These are phyloP conservation scores for Achaetomium macrosporum DNA, from an alignment of 2,329 filamentous ascomycete species.

Conservation along the genomic window DNA sequence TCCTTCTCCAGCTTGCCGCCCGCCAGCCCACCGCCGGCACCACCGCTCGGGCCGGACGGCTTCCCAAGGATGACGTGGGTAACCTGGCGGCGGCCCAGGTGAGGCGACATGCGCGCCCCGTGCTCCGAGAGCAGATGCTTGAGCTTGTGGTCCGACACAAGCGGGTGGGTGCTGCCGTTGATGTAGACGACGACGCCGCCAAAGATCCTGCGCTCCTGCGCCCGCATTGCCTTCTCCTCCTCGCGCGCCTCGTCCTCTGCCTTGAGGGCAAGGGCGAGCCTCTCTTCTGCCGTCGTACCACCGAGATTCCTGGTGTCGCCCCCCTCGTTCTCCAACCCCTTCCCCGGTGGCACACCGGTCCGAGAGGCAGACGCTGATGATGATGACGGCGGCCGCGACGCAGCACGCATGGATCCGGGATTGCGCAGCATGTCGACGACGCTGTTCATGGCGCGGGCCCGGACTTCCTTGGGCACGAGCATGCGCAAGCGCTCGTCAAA, in stretches of 20 bases:
- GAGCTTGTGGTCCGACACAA: slow-evolving; percentile 78
- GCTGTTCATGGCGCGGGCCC: slow-evolving; percentile 36
- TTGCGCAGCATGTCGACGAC: slow-evolving; percentile 50
- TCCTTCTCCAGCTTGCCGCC: slow-evolving; percentile 77
- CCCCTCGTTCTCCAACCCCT: neutral
- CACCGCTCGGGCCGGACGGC: slow-evolving; percentile 42
- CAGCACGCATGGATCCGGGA: slow-evolving; percentile 38
- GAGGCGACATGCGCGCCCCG: slow-evolving; percentile 65
- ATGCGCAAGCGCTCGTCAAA: slow-evolving; percentile 42
- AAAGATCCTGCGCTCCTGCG: slow-evolving; percentile 50
- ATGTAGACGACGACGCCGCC: slow-evolving; percentile 70
- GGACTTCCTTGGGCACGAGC: slow-evolving; percentile 39
- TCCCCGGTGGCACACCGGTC: neutral
- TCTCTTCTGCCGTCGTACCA: slow-evolving; percentile 3
- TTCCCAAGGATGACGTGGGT: slow-evolving; percentile 80
- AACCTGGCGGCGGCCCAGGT: slow-evolving; percentile 65
- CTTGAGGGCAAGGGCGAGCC: neutral
- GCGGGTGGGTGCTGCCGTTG: slow-evolving; percentile 78
- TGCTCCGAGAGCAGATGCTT: slow-evolving; percentile 71
- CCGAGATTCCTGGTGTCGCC: neutral
- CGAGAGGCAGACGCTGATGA: neutral
- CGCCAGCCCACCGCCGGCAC: slow-evolving; percentile 69
- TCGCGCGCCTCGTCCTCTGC: slow-evolving; percentile 26
- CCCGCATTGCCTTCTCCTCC: slow-evolving; percentile 34
- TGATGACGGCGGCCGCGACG: slow-evolving; percentile 9